phyloP scores from a whole-genome alignment of 2,329 filamentous ascomycete genomes.

The Aspergillus chevalieri region DNA sequence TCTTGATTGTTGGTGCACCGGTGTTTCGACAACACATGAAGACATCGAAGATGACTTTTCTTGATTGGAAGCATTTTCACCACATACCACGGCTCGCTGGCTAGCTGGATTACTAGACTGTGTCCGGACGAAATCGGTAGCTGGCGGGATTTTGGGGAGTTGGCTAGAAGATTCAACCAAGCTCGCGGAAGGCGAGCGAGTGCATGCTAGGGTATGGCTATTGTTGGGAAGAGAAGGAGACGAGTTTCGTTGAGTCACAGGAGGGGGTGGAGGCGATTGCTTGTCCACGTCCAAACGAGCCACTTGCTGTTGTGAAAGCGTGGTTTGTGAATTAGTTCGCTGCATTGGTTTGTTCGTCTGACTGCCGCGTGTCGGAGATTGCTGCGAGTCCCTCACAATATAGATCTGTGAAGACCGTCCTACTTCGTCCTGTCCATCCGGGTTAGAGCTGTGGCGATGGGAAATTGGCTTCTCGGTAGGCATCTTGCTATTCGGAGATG shows the following conservation, averaged over 20 bases:
- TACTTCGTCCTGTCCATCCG: constrained; percentile 7
- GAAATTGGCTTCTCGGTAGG: constrained; percentile 2
- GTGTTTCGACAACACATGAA: constrained; percentile 36
- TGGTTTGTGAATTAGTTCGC: background rate
- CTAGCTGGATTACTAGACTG: constrained; percentile 12
- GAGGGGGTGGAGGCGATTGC: constrained; percentile 19
- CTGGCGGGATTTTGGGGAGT: constrained; percentile 4
- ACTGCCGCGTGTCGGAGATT: constrained; percentile 18
- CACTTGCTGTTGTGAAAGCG: constrained; percentile 5
- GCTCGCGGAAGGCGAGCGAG: constrained; percentile 6
- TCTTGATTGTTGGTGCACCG: constrained; percentile 22
- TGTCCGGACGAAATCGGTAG: constrained; percentile 5
- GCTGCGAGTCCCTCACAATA: constrained; percentile 34
- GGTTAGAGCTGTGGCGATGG: constrained; percentile 1
- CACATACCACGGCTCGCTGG: constrained; percentile 3
- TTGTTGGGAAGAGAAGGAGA: constrained; percentile 3
- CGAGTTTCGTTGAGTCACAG: constrained; percentile 11
- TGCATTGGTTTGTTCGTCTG: constrained; percentile 3
- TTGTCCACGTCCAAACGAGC: constrained; percentile 8
- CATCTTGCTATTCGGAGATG: constrained; percentile 7
- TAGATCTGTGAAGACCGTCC: constrained; percentile 25
- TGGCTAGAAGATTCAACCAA: constrained; percentile 6
- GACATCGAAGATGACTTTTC: constrained; percentile 34
- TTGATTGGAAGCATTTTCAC: constrained; percentile 7
- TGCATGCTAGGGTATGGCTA: constrained; percentile 2